A percentile compares a stretch with the other conserved stretches of the same genome.
phyloP scores from a whole-genome alignment of 2,329 filamentous ascomycete genomes.

The Hypoxylon sp. region DNA sequence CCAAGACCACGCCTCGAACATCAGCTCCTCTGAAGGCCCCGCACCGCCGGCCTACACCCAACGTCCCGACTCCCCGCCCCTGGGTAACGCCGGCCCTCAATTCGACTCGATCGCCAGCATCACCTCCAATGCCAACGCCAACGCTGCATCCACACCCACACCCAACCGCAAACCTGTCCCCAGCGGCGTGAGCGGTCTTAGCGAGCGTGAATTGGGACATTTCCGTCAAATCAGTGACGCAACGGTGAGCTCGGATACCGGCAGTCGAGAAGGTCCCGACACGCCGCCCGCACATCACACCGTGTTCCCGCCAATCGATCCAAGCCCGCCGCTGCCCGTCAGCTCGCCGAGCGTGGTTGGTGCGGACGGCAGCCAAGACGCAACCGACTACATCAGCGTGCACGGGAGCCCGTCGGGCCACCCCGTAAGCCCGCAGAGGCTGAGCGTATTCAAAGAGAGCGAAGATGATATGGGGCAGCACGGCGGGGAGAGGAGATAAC shows the following conservation, averaged over 20 bases:
- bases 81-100: slow-evolving; percentile 33
- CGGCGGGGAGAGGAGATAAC: slow-evolving; percentile 28
- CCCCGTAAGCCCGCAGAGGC: slow-evolving; percentile 21
- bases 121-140: slow-evolving; percentile 1
- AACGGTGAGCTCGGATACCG: slow-evolving; percentile 56
- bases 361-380: slow-evolving; percentile 15
- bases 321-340: slow-evolving; percentile 34
- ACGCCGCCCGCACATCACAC: background rate
- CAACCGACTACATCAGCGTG: slow-evolving; percentile 38
- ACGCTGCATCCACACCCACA: background rate
- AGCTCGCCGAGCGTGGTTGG: slow-evolving; percentile 43
- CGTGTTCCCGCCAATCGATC: slow-evolving; percentile 1
- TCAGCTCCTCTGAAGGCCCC: slow-evolving; percentile 43
- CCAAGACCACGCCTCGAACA: slow-evolving; percentile 55
- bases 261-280: background rate
- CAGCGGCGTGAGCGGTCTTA: slow-evolving; percentile 61
- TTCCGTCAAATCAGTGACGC: slow-evolving; percentile 61
- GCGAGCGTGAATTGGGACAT: slow-evolving; percentile 59
- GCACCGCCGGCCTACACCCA: slow-evolving; percentile 23
- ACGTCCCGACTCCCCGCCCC: slow-evolving; percentile 50
- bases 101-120: slow-evolving; percentile 20
- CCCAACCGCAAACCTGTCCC: slow-evolving; percentile 49
- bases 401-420: background rate
- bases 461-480: slow-evolving; percentile 45
- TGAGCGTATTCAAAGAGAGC: slow-evolving; percentile 51